A percentile compares a stretch with the other conserved stretches of the same genome.
phyloP scores from a whole-genome alignment of 495 filamentous ascomycete species.

The Parathielavia hyrcaniae region DNA sequence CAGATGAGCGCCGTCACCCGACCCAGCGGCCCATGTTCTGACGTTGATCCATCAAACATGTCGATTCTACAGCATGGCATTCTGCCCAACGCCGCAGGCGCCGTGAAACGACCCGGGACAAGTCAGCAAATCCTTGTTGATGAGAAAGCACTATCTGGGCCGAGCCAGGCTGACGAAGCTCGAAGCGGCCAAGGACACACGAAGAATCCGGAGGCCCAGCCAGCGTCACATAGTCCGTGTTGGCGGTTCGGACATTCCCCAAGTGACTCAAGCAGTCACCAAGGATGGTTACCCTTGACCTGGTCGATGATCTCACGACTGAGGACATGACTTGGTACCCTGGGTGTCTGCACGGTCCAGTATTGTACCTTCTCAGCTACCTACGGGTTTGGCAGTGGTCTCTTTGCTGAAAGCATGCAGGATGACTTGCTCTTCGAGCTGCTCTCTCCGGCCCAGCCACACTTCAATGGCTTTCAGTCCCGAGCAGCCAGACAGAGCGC shows the following conservation, averaged over 20 bases:
- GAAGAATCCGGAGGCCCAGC: neutral
- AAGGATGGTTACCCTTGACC: neutral
- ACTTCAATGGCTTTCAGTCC: constrained; percentile 3
- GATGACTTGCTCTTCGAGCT: no score
- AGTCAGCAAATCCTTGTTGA: no score
- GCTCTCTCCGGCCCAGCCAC: neutral
- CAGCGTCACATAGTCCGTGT: neutral
- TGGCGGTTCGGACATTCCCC: constrained; percentile 31
- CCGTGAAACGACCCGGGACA: neutral
- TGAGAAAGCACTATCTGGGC: neutral
- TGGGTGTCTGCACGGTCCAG: neutral
- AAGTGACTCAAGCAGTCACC: constrained; percentile 10
- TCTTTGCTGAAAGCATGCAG: no score
- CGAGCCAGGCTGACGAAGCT: neutral
- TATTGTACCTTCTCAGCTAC: no score
- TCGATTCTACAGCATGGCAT: neutral
- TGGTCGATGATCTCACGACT: no score
- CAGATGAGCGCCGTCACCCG: neutral
- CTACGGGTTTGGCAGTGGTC: no score
- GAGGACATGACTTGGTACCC: no score
- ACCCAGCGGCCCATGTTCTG: neutral
- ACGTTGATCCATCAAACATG: neutral
- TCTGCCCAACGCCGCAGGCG: neutral
- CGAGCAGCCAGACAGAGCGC: neutral
- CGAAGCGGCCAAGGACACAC: neutral